These are phyloP conservation scores for Serendipita indica DNA, from an alignment of 768 basidiomycete genomes.

Conservation along the genomic window DNA sequence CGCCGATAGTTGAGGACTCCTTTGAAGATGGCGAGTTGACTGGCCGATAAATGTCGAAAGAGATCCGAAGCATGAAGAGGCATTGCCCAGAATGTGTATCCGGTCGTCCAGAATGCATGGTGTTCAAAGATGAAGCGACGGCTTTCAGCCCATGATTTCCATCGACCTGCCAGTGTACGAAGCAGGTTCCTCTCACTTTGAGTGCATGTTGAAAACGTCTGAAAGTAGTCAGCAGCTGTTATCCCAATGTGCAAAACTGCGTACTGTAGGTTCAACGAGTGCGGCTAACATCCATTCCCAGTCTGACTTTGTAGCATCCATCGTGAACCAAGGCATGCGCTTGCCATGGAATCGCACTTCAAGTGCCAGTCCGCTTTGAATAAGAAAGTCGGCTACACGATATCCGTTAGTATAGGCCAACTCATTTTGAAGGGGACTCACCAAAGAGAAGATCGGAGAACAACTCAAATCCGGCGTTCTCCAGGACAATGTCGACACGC, in stretches of 20 bases:
- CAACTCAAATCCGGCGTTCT: conserved; percentile 80
- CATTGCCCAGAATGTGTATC: conserved; percentile 85
- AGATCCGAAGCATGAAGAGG: conserved; percentile 75
- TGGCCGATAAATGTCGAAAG: conserved; percentile 72
- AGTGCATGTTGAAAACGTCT: too few species aligned
- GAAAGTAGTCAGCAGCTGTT: too few species aligned
- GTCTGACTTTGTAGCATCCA: conserved; percentile 84
- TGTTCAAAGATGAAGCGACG: conserved; percentile 76
- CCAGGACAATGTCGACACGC: conserved; percentile 66
- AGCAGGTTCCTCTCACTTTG: too few species aligned
- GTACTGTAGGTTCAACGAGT: conserved; percentile 44
- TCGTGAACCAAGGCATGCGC: conserved; percentile 89
- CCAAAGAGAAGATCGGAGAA: conserved; percentile 82
- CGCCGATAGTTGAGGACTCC: conserved; percentile 91
- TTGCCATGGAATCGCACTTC: conserved; percentile 92
- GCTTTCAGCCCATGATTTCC: too few species aligned
- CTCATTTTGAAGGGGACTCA: conserved; percentile 21
- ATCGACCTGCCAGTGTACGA: too few species aligned
- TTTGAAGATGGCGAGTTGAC: conserved; percentile 86
- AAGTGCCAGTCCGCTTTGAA: conserved; percentile 74
- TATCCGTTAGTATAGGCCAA: background rate
- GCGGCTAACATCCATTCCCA: conserved; percentile 86
- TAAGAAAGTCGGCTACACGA: conserved; percentile 70
- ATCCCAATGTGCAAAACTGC: background rate
- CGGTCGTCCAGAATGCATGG: conserved; percentile 92